phyloP scores from a whole-genome alignment of 805 yeast genomes.

The Monosporozyma unispora region DNA sequence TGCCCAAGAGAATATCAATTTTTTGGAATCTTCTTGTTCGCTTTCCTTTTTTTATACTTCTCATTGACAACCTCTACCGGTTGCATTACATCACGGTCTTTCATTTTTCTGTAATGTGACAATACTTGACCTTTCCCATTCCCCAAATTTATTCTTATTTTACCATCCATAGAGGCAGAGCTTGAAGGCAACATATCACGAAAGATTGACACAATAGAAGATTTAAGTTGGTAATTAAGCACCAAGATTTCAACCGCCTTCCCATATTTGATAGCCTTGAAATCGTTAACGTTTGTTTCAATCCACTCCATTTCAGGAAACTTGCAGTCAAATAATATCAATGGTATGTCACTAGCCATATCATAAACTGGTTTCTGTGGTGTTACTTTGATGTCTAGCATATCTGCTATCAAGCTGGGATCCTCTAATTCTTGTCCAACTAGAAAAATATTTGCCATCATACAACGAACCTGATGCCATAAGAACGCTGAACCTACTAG shows the following conservation, averaged over 20 bases:
- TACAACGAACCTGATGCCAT: constrained; percentile 97
- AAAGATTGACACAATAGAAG: constrained; percentile 45
- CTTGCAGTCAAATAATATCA: constrained; percentile 77
- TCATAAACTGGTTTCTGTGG: constrained; percentile 73
- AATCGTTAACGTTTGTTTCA: constrained; percentile 21
- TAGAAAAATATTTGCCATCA: constrained; percentile 74
- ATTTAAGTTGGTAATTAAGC: constrained; percentile 49
- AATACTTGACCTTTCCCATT: constrained; percentile 65
- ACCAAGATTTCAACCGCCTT: constrained; percentile 41
- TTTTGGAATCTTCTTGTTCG: constrained; percentile 6
- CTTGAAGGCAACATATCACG: constrained; percentile 27
- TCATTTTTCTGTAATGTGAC: constrained; percentile 48
- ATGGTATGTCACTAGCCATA: constrained; percentile 85
- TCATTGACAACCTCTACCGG: constrained; percentile 62
- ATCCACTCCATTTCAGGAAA: constrained; percentile 67
- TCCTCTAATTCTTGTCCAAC: constrained; percentile 73
- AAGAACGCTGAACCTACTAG: constrained; percentile 82
- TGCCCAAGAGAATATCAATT: background rate
- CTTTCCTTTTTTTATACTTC: constrained; percentile 43
- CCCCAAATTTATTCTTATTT: constrained; percentile 50
- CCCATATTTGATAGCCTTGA: constrained; percentile 36
- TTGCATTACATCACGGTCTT: constrained; percentile 49
- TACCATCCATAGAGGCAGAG: constrained; percentile 17
- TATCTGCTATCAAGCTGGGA: constrained; percentile 45
- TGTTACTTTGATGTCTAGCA: constrained; percentile 46